Evolutionary conservation across 2,329 filamentous ascomycete genomes (phyloP).

Genomic region (Plenodomus biglobosus): DNA sequence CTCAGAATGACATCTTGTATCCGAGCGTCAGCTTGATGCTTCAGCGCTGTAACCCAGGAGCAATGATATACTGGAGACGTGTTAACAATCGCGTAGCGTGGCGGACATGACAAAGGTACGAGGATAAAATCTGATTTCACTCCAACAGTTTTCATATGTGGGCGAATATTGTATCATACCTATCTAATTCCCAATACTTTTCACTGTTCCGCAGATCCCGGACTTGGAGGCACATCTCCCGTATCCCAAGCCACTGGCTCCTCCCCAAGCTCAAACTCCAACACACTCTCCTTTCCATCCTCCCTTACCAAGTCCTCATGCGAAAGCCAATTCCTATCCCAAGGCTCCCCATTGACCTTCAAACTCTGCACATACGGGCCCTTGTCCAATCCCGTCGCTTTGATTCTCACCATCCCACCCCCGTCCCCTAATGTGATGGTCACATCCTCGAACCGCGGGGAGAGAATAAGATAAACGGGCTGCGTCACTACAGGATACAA

Average conservation of each 20-base stretch:
- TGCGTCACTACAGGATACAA: slow-evolving; percentile 62
- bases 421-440: slow-evolving; percentile 58
- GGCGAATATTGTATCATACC: background rate
- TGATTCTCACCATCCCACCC: slow-evolving; percentile 55
- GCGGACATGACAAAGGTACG: no score
- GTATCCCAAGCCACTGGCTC: slow-evolving; percentile 51
- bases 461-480: slow-evolving; percentile 63
- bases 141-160: no score
- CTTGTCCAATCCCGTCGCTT: slow-evolving; percentile 53
- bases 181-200: background rate
- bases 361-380: slow-evolving; percentile 63
- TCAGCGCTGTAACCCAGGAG: no score
- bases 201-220: slow-evolving; percentile 40
- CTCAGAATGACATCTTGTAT: no score
- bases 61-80: no score
- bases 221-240: slow-evolving; percentile 50
- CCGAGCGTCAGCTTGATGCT: no score
- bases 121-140: no score
- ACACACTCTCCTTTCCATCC: slow-evolving; percentile 41
- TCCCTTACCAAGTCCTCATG: slow-evolving; percentile 62
- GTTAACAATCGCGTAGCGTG: no score
- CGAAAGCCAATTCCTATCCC: slow-evolving; percentile 65
- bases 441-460: slow-evolving; percentile 50
- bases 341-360: slow-evolving; percentile 62
- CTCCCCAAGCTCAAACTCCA: slow-evolving; percentile 53